Percentiles rank a stretch among this genome's conserved stretches.
Evolutionary conservation across 1,284 basidiomycete species (phyloP).

Genomic region (Butyriboletus appendiculatus): DNA sequence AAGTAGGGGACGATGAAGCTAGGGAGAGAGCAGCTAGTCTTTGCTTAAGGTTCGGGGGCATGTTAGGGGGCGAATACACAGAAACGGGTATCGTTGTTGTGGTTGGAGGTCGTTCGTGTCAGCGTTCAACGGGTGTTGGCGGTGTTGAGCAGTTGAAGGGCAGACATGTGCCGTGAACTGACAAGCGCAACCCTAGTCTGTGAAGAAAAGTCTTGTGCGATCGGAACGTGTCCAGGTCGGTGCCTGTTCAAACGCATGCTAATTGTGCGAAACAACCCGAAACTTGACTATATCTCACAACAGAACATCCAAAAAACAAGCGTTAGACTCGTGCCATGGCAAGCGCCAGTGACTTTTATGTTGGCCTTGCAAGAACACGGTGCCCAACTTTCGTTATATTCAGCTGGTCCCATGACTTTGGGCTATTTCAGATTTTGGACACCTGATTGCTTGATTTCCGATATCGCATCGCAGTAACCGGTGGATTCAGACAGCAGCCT

Average conservation of each 20-base stretch:
- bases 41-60: conserved; percentile 54
- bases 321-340: too few species aligned
- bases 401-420: too few species aligned
- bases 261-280: background rate
- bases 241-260: conserved; percentile 1
- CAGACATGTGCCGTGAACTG: conserved; percentile 9
- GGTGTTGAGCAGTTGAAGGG: background rate
- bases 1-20: conserved; percentile 45
- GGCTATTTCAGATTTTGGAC: too few species aligned
- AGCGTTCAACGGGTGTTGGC: background rate
- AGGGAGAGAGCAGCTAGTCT: conserved; percentile 57
- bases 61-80: conserved; percentile 4
- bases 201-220: conserved; percentile 2
- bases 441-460: too few species aligned
- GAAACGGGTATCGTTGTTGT: background rate
- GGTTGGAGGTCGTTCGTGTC: background rate
- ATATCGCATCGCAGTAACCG: too few species aligned
- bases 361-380: too few species aligned
- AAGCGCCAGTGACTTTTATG: too few species aligned
- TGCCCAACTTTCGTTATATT: too few species aligned
- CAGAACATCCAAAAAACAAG: too few species aligned
- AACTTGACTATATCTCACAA: conserved; percentile 1
- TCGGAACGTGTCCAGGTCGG: conserved; percentile 9
- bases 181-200: background rate
- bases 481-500: too few species aligned